These are phyloP conservation scores for Pseudohalonectria lignicola DNA, from an alignment of 2,329 filamentous ascomycete genomes.

Conservation along the genomic window DNA sequence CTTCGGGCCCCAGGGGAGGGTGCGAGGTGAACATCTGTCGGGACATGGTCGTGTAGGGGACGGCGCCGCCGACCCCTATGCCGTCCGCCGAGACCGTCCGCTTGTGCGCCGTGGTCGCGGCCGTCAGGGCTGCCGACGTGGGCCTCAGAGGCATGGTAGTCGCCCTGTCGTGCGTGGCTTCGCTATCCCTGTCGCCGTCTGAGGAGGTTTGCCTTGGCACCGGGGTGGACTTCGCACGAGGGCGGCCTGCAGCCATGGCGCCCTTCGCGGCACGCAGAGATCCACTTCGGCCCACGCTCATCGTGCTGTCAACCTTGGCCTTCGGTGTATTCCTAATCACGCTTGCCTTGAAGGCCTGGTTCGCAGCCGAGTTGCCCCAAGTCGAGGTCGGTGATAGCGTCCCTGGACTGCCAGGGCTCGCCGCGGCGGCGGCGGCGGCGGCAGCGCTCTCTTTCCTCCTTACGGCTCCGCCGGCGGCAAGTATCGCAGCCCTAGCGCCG, in stretches of 20 bases:
- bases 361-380: constrained; percentile 60
- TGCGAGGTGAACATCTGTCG: constrained; percentile 68
- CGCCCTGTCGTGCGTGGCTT: constrained; percentile 24
- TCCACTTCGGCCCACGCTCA: constrained; percentile 34
- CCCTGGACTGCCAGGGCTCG: constrained; percentile 19
- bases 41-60: constrained; percentile 56
- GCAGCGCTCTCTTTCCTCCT: constrained; percentile 10
- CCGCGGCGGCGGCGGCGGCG: constrained; percentile 35
- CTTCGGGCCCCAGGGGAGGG: constrained; percentile 60
- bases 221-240: constrained; percentile 55
- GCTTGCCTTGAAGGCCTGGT: constrained; percentile 27
- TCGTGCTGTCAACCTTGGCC: constrained; percentile 21
- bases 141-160: neutral
- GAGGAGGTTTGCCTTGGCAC: constrained; percentile 17
- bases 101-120: constrained; percentile 56
- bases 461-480: constrained; percentile 32
- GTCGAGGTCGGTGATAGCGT: constrained; percentile 25
- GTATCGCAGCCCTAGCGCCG: constrained; percentile 63
- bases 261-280: constrained; percentile 68
- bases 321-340: constrained; percentile 10
- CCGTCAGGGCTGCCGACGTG: constrained; percentile 45
- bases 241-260: constrained; percentile 53
- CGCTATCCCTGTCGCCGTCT: constrained; percentile 34
- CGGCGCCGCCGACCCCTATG: constrained; percentile 51
- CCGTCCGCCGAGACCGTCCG: constrained; percentile 26